Conservation (phyloP, 441 rosid species). For the Eruca vesicaria region DNA sequence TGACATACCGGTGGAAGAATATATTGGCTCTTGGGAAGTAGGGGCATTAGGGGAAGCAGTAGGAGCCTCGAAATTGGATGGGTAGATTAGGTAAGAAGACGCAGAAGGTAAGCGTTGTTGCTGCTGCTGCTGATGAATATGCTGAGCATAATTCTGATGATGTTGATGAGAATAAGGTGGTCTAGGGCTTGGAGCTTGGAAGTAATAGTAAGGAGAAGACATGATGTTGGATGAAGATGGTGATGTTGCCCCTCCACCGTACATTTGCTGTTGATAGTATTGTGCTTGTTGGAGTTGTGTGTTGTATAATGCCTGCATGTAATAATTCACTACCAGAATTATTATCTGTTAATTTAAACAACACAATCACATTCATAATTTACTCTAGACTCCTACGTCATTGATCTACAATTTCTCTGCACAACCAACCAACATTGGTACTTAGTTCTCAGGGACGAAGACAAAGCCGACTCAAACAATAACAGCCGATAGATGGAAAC, state of each 20-base stretch:
- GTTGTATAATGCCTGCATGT: slow-evolving; percentile 54
- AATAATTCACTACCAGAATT: neutral
- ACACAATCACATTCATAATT: neutral
- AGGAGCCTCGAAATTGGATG: slow-evolving; percentile 45
- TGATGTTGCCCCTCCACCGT: slow-evolving; percentile 47
- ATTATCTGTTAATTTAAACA: neutral
- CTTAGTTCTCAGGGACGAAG: neutral
- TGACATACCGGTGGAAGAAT: slow-evolving; percentile 53
- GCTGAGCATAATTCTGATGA: slow-evolving; percentile 22
- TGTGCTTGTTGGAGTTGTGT: slow-evolving; percentile 71
- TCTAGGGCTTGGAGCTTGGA: slow-evolving; percentile 64
- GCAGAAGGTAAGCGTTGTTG: slow-evolving; percentile 44
- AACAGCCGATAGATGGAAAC: neutral
- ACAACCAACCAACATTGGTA: neutral
- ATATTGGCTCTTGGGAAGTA: slow-evolving; percentile 40
- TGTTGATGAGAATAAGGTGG: slow-evolving; percentile 45
- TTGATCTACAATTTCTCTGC: neutral
- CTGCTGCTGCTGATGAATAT: slow-evolving; percentile 16
- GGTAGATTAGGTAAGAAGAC: slow-evolving; percentile 60
- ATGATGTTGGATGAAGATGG: slow-evolving; percentile 55
- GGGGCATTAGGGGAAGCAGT: slow-evolving; percentile 44
- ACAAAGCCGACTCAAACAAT: neutral
- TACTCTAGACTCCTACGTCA: neutral
- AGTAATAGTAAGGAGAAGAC: slow-evolving; percentile 66
- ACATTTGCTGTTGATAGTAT: slow-evolving; percentile 65